Percentiles rank a stretch among this genome's conserved stretches.
These are phyloP conservation scores for Astrocystis sublimbata DNA, from an alignment of 495 filamentous ascomycete genomes.

Conservation along the genomic window DNA sequence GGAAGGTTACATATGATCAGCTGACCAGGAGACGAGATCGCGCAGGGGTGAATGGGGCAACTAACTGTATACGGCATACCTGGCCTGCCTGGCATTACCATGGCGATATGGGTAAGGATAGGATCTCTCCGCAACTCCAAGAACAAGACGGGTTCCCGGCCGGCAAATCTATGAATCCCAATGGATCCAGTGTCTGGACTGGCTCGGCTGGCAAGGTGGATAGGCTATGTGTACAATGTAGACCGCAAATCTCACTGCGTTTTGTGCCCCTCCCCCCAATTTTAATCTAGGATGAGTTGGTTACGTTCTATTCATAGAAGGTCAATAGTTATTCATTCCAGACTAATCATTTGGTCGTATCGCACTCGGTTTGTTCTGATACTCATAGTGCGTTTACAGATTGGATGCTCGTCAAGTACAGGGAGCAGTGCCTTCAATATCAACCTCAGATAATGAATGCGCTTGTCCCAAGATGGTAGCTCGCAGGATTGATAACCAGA, in stretches of 20 bases:
- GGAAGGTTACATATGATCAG: conserved; percentile 3
- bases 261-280: not conserved
- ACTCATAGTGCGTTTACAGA: too few relatives aligned
- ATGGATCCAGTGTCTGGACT: too few relatives aligned
- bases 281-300: not conserved
- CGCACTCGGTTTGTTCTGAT: too few relatives aligned
- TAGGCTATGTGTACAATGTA: too few relatives aligned
- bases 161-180: conserved; percentile 5
- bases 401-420: too few relatives aligned
- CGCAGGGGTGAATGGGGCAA: not conserved
- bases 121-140: not conserved
- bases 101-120: too few relatives aligned
- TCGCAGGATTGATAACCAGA: too few relatives aligned
- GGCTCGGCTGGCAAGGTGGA: too few relatives aligned
- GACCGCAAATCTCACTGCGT: not conserved
- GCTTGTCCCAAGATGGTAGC: too few relatives aligned
- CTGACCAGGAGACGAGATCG: not conserved
- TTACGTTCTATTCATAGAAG: conserved; percentile 14
- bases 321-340: not conserved
- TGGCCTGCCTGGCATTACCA: not conserved
- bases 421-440: too few relatives aligned
- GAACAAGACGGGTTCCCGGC: not conserved
- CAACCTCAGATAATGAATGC: too few relatives aligned
- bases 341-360: not conserved
- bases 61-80: not conserved